Conservation (phyloP, 2,329 filamentous ascomycete genomes). For the Fusarium tuaranense region DNA sequence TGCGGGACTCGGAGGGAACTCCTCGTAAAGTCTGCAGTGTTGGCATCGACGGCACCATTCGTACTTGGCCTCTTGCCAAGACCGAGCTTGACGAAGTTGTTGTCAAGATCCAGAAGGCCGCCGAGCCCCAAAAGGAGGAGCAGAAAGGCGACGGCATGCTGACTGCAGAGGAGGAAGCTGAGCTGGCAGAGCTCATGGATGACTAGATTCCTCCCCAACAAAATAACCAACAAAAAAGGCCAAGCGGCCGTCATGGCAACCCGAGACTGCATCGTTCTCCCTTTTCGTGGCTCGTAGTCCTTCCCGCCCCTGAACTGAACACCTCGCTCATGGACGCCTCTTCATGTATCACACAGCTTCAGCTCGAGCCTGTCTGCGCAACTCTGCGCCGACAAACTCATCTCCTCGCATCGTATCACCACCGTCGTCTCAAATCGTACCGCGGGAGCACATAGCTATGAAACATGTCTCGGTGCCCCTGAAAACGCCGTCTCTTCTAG, state of each 20-base stretch:
- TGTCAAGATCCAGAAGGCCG: constrained; percentile 57
- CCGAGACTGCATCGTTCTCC: not conserved
- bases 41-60: constrained; percentile 89
- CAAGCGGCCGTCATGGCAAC: not conserved
- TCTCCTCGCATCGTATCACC: constrained; percentile 14
- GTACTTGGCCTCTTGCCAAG: constrained; percentile 82
- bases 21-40: constrained; percentile 77
- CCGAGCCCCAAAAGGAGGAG: constrained; percentile 64
- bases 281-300: not conserved
- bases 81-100: constrained; percentile 64
- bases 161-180: constrained; percentile 91
- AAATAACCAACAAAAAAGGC: constrained; percentile 1
- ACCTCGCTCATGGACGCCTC: constrained; percentile 5
- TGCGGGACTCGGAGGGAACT: constrained; percentile 55
- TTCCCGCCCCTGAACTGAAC: not conserved
- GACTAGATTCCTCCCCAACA: constrained; percentile 55
- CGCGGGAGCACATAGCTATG: constrained; percentile 13
- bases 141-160: constrained; percentile 64
- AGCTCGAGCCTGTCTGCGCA: constrained; percentile 26
- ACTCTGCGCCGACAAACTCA: constrained; percentile 4
- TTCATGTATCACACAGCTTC: constrained; percentile 25
- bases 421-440: not conserved
- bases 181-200: constrained; percentile 91
- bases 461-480: constrained; percentile 23
- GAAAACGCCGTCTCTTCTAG: constrained; percentile 2